Evolutionary conservation across 2,329 filamentous ascomycete genomes (phyloP).

Genomic region (Penicillium sp.): DNA sequence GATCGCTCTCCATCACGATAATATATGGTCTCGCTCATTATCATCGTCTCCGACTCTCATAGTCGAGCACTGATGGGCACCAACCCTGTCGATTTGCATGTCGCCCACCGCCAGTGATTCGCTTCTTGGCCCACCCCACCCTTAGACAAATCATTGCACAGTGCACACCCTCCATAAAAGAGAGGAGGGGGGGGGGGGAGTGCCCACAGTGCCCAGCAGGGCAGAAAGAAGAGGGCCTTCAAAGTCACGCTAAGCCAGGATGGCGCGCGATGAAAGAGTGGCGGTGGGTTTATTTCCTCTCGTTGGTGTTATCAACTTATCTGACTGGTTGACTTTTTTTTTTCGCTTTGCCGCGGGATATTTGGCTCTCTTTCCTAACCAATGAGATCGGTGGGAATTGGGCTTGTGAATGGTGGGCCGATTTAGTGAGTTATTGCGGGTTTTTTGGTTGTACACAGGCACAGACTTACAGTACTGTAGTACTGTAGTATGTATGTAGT

Average conservation of each 20-base stretch:
- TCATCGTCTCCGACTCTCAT: too few relatives aligned
- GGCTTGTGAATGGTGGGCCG: not conserved
- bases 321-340: not conserved
- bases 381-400: conserved; percentile 13
- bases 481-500: too few relatives aligned
- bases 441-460: not conserved
- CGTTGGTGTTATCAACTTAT: not conserved
- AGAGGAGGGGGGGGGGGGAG: not conserved
- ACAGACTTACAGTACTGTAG: too few relatives aligned
- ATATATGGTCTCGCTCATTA: not conserved
- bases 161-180: not conserved
- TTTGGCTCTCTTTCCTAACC: conserved; percentile 12
- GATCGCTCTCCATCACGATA: not conserved
- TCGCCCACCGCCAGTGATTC: conserved; percentile 15
- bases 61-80: not conserved
- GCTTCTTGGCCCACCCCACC: conserved; percentile 5
- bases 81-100: conserved; percentile 21
- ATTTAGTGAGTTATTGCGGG: conserved; percentile 3
- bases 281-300: conserved; percentile 11
- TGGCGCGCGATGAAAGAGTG: conserved; percentile 11
- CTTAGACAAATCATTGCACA: conserved; percentile 16
- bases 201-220: not conserved
- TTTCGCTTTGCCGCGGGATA: conserved; percentile 18
- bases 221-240: conserved; percentile 2
- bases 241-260: conserved; percentile 10